Conservation (phyloP, 768 basidiomycete species). For the Leccinum incarnatum region DNA sequence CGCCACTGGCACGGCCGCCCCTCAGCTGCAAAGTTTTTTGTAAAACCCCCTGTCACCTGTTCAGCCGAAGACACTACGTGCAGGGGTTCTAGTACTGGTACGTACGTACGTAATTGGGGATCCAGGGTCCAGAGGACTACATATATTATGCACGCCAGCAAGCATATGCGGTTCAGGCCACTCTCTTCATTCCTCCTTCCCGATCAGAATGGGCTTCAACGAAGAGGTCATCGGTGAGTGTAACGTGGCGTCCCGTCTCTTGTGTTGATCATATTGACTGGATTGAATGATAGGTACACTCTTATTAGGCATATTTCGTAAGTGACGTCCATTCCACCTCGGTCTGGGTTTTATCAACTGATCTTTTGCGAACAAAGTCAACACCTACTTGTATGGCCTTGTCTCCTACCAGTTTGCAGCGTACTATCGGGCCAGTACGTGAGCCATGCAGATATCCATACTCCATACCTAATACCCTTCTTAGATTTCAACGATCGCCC, state of each 20-base stretch:
- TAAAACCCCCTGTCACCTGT: neutral
- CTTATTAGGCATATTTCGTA: neutral
- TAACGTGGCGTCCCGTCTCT: neutral
- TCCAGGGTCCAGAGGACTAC: neutral
- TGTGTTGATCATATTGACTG: neutral
- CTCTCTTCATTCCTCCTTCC: neutral
- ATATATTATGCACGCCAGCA: neutral
- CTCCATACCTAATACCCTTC: neutral
- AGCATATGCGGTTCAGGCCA: neutral
- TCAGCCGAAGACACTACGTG: neutral
- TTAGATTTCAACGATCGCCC: constrained; percentile 19
- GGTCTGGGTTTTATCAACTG: neutral
- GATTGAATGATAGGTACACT: neutral
- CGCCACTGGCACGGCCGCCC: too few species aligned
- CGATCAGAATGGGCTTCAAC: neutral
- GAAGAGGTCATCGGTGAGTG: neutral
- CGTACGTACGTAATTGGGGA: neutral
- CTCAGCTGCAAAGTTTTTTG: neutral
- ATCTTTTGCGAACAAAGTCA: constrained; percentile 11
- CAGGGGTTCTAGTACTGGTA: neutral
- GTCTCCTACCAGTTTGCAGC: constrained; percentile 43
- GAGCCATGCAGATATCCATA: neutral
- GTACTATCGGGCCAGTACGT: constrained; percentile 31
- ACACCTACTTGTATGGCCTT: constrained; percentile 39
- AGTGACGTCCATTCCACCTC: neutral